Evolutionary conservation across 1,139 yeast genomes (phyloP).

Genomic region (Ogataea hybrid): DNA sequence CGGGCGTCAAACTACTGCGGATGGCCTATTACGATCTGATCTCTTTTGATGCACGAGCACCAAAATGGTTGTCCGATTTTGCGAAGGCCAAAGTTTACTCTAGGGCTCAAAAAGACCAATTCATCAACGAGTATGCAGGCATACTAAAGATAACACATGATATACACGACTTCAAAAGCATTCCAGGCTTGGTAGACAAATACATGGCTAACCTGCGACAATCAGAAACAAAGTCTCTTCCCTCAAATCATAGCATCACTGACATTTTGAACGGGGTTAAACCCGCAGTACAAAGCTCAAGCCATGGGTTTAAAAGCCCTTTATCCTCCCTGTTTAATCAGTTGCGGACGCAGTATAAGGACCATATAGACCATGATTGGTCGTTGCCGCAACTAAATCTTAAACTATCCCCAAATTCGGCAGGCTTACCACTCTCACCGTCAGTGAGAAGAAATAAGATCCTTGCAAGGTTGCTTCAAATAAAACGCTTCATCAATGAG

Average conservation of each 20-base stretch:
- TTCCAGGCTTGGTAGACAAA: constrained; percentile 6
- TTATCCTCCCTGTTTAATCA: background rate
- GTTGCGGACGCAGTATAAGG: constrained; percentile 17
- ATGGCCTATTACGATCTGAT: constrained; percentile 8
- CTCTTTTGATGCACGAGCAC: constrained; percentile 12
- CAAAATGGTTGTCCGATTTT: constrained; percentile 20
- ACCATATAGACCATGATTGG: constrained; percentile 12
- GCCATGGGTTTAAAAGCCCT: background rate
- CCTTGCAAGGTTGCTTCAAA: constrained; percentile 12
- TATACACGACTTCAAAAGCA: constrained; percentile 9
- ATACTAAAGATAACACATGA: constrained; percentile 14
- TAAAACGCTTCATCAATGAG: constrained; percentile 12
- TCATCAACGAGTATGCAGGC: constrained; percentile 11
- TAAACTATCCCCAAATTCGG: constrained; percentile 16
- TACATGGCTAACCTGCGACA: constrained; percentile 9
- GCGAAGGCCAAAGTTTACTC: constrained; percentile 3
- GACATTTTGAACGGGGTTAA: constrained; percentile 4
- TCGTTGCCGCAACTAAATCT: constrained; percentile 15
- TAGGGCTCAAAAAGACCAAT: constrained; percentile 4
- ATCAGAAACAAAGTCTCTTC: constrained; percentile 3
- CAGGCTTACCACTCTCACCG: constrained; percentile 22
- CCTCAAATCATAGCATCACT: constrained; percentile 7
- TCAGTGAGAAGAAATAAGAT: constrained; percentile 18
- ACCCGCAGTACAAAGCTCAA: background rate
- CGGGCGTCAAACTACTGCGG: constrained; percentile 6